These are phyloP conservation scores for Sordaria brevicollis DNA, from an alignment of 495 filamentous ascomycete genomes.

Conservation along the genomic window DNA sequence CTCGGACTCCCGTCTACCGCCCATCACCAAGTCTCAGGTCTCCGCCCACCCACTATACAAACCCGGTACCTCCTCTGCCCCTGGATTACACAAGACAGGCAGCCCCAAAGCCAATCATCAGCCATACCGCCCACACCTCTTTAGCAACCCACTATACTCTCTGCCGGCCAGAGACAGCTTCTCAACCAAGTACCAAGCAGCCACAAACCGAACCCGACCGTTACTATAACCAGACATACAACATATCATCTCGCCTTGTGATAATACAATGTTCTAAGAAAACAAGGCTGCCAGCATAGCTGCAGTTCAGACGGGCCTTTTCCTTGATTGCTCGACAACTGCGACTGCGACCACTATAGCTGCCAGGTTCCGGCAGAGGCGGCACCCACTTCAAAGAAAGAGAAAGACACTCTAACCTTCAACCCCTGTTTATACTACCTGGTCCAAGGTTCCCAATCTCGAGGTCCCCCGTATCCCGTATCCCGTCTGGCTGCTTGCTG, in stretches of 20 bases:
- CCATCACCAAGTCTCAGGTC: neutral
- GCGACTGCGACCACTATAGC: neutral
- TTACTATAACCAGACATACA: neutral
- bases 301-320: slow-evolving; percentile 1
- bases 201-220: neutral
- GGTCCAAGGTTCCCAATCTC: neutral
- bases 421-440: slow-evolving; percentile 3
- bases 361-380: slow-evolving; percentile 13
- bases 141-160: slow-evolving; percentile 1
- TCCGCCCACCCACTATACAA: neutral
- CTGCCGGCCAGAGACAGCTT: slow-evolving; percentile 5
- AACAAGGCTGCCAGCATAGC: slow-evolving; percentile 7
- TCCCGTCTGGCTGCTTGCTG: neutral
- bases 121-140: neutral
- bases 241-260: neutral
- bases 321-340: slow-evolving; percentile 11
- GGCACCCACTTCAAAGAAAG: neutral
- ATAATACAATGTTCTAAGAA: slow-evolving; percentile 4
- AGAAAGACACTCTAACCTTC: neutral
- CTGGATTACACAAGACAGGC: slow-evolving; percentile 5
- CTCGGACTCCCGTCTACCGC: neutral
- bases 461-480: neutral
- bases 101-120: neutral
- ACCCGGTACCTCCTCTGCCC: neutral
- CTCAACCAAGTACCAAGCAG: neutral